A percentile compares a stretch with the other conserved stretches of the same genome.
phyloP scores from a whole-genome alignment of 2,329 filamentous ascomycete genomes.

The Alternaria atra region DNA sequence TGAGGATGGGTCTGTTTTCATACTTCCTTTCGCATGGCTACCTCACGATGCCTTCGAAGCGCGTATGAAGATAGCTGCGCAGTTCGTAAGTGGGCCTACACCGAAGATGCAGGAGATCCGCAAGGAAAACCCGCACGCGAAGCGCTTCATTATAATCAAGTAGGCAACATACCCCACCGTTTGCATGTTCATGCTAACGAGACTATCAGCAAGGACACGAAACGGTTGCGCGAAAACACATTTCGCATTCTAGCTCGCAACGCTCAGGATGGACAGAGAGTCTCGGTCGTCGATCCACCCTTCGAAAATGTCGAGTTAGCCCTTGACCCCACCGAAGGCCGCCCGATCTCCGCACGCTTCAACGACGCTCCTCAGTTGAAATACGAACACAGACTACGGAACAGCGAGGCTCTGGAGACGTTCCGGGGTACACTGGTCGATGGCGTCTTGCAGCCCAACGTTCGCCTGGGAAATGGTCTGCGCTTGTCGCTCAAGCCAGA shows the following conservation, averaged over 20 bases:
- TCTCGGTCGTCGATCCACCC: conserved; percentile 6
- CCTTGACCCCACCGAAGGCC: conserved; percentile 3
- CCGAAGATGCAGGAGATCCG: conserved; percentile 15
- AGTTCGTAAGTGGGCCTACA: conserved; percentile 20
- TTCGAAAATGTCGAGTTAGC: conserved; percentile 20
- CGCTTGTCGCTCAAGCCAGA: conserved; percentile 6
- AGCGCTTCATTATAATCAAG: conserved; percentile 23
- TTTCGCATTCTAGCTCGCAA: conserved; percentile 22
- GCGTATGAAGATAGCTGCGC: conserved; percentile 24
- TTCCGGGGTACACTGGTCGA: conserved; percentile 34
- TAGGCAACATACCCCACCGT: conserved; percentile 8
- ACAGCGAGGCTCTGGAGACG: conserved; percentile 14
- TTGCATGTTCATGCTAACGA: background rate
- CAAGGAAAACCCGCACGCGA: conserved; percentile 1
- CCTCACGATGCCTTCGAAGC: conserved; percentile 26
- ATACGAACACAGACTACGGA: background rate
- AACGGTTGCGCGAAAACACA: background rate
- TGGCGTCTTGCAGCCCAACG: conserved; percentile 32
- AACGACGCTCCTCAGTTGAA: conserved; percentile 6
- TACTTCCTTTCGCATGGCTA: conserved; percentile 13
- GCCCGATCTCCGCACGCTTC: conserved; percentile 10
- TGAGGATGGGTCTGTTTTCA: conserved; percentile 34
- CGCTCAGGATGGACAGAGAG: conserved; percentile 14
- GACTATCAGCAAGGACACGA: conserved; percentile 11
- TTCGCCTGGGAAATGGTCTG: conserved; percentile 28